Percentiles rank a stretch among this genome's conserved stretches.
These are phyloP conservation scores for Parafenestella ontariensis DNA, from an alignment of 2,329 filamentous ascomycete genomes.

Conservation along the genomic window DNA sequence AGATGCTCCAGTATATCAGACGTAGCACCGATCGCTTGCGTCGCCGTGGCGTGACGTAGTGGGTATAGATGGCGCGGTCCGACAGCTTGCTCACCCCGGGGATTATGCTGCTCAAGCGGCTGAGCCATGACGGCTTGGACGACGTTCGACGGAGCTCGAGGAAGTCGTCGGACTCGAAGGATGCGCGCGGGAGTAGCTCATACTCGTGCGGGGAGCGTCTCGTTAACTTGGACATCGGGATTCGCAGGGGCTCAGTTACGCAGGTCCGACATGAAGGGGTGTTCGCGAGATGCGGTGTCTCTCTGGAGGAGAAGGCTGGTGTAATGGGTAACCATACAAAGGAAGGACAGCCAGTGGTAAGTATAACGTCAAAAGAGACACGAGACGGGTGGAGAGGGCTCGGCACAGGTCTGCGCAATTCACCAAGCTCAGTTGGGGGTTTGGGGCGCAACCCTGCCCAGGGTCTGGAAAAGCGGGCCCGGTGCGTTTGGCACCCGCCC, in stretches of 20 bases:
- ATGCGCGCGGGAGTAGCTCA: constrained; percentile 43
- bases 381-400: neutral
- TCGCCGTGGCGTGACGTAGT: constrained; percentile 43
- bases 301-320: neutral
- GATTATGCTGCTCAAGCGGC: constrained; percentile 22
- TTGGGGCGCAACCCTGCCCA: neutral
- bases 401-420: neutral
- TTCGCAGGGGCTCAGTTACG: neutral
- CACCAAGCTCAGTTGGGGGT: neutral
- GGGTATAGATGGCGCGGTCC: constrained; percentile 38
- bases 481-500: neutral
- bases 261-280: neutral
- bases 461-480: neutral
- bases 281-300: neutral
- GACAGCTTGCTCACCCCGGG: constrained; percentile 36
- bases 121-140: constrained; percentile 35
- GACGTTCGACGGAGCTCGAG: constrained; percentile 16
- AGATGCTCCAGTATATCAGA: constrained; percentile 39
- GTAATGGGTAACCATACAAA: neutral
- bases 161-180: constrained; percentile 31
- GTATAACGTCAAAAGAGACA: neutral
- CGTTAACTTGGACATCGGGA: constrained; percentile 24
- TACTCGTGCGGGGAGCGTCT: constrained; percentile 37
- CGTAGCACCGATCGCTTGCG: constrained; percentile 41
- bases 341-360: neutral